phyloP scores from a whole-genome alignment of 2,329 filamentous ascomycete species.

The Periconia sp. region DNA sequence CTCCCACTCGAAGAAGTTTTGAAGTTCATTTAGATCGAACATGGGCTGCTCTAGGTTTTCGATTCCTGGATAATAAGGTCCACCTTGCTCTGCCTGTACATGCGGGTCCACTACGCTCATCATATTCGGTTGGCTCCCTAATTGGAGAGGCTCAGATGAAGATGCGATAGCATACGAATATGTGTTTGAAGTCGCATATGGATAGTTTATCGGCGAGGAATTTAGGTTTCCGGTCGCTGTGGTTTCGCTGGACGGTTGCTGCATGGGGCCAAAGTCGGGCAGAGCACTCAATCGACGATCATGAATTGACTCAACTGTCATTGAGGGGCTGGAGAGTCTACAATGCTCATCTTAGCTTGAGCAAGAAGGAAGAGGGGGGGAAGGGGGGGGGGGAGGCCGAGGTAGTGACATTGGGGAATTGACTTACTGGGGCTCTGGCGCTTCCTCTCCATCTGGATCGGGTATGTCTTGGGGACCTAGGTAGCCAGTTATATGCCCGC shows the following conservation, averaged over 20 bases:
- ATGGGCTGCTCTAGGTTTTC: slow-evolving; percentile 32
- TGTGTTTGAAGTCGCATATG: not conserved
- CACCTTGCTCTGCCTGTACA: slow-evolving; percentile 16
- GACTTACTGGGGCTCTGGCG: slow-evolving; percentile 14
- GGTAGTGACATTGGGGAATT: not conserved
- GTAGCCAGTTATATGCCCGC: slow-evolving; percentile 33
- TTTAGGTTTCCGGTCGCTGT: not conserved
- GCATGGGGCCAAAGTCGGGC: not conserved
- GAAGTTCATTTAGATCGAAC: slow-evolving; percentile 38
- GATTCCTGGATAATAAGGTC: slow-evolving; percentile 17
- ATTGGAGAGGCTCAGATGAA: not conserved
- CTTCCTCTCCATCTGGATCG: slow-evolving; percentile 26
- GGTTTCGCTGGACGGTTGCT: not conserved
- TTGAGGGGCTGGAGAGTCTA: not conserved
- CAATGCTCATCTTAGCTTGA: too few species aligned
- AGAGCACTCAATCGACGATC: not conserved
- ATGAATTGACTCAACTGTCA: not conserved
- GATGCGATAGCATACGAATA: slow-evolving; percentile 7
- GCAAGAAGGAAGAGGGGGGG: too few species aligned
- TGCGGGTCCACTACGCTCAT: not conserved
- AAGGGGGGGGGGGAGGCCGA: not conserved
- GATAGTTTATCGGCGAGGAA: not conserved
- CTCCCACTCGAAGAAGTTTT: slow-evolving; percentile 42
- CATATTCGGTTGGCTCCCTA: not conserved
- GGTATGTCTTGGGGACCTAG: slow-evolving; percentile 37